Conservation (phyloP, 768 basidiomycete species). For the Boletus patriciae region DNA sequence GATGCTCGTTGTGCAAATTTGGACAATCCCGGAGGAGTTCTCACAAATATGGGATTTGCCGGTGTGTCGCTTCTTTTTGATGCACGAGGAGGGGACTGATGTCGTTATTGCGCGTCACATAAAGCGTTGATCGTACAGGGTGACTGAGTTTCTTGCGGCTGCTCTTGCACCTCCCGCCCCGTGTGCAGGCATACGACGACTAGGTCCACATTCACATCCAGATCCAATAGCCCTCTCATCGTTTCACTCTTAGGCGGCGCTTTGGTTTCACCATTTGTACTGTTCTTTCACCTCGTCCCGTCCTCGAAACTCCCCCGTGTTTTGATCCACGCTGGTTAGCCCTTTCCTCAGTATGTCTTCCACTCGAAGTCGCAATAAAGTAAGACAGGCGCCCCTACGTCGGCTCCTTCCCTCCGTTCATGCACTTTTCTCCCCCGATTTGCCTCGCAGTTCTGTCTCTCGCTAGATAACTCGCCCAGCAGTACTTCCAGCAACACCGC, state of each 20-base stretch:
- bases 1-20: background rate
- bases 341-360: conserved; percentile 15
- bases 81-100: conserved; percentile 18
- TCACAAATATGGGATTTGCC: conserved; percentile 25
- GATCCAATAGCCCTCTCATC: background rate
- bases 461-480: conserved; percentile 20
- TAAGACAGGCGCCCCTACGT: conserved; percentile 5
- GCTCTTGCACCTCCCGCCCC: conserved; percentile 13
- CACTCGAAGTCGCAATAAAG: conserved; percentile 21
- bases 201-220: conserved; percentile 10
- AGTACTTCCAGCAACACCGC: conserved; percentile 9
- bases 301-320: background rate
- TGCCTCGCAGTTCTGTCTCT: conserved; percentile 21
- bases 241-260: background rate
- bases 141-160: conserved; percentile 1
- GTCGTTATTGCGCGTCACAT: conserved; percentile 19
- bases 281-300: background rate
- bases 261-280: background rate
- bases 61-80: conserved; percentile 28
- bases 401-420: background rate
- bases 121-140: conserved; percentile 19
- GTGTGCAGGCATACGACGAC: conserved; percentile 27
- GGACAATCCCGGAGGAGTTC: conserved; percentile 7
- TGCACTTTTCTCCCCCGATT: background rate
- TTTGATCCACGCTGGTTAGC: background rate